These are phyloP conservation scores for Lodderomyces parapsilosis DNA, from an alignment of 1,139 yeast genomes.

Conservation along the genomic window DNA sequence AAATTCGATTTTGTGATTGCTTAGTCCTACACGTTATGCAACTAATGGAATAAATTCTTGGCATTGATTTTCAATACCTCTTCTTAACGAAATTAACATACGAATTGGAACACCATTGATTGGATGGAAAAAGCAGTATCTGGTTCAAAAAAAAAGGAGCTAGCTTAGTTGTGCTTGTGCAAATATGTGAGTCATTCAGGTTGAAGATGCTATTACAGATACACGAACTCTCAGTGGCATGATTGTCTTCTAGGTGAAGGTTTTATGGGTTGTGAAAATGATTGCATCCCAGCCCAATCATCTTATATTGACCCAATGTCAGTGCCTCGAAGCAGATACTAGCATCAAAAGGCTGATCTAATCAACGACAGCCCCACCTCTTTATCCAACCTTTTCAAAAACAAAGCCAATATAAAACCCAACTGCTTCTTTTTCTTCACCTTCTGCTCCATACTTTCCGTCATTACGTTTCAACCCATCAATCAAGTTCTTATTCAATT, in stretches of 20 bases:
- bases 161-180: too few species aligned
- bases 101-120: neutral
- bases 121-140: neutral
- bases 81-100: neutral
- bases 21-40: too few species aligned
- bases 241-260: too few species aligned
- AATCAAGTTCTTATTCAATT: slow-evolving; percentile 60
- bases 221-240: too few species aligned
- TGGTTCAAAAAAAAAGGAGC: neutral
- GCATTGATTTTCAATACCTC: neutral
- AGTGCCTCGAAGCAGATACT: too few species aligned
- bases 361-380: neutral
- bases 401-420: slow-evolving; percentile 82
- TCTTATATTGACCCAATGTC: too few species aligned
- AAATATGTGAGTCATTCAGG: too few species aligned
- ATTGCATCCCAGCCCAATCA: too few species aligned
- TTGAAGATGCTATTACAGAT: too few species aligned
- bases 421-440: slow-evolving; percentile 86
- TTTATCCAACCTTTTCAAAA: slow-evolving; percentile 50
- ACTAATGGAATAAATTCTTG: neutral
- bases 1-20: neutral
- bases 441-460: slow-evolving; percentile 84
- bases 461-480: slow-evolving; percentile 73
- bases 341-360: too few species aligned
- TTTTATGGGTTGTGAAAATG: too few species aligned